Percentiles rank a stretch among this genome's conserved stretches.
Evolutionary conservation across 768 basidiomycete genomes (phyloP).

Genomic region (Porpolomopsis calyptriformis): DNA sequence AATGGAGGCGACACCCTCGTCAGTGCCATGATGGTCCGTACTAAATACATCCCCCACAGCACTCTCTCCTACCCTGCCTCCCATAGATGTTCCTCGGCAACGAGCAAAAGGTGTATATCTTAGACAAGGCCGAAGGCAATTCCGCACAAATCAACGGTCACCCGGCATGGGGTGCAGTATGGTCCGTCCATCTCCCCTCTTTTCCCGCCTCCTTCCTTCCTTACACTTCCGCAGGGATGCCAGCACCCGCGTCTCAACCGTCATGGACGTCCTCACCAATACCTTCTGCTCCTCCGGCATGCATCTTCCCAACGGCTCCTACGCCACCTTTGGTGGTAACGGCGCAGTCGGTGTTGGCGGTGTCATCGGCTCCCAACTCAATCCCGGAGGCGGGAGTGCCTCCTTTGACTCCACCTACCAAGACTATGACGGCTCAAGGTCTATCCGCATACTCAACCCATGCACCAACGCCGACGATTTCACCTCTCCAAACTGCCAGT

Average conservation of each 20-base stretch:
- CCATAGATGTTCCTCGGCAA: constrained; percentile 64
- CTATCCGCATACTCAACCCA: constrained; percentile 76
- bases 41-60: too few species aligned
- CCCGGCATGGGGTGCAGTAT: constrained; percentile 45
- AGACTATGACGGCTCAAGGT: constrained; percentile 71
- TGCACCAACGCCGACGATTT: constrained; percentile 46
- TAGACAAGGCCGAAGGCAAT: constrained; percentile 75
- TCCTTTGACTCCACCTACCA: constrained; percentile 57
- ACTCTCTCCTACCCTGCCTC: too few species aligned
- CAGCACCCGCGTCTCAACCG: constrained; percentile 39
- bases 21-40: constrained; percentile 31
- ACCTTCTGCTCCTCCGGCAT: constrained; percentile 78
- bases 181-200: constrained; percentile 6
- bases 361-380: constrained; percentile 39
- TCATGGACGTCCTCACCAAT: constrained; percentile 68
- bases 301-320: constrained; percentile 75
- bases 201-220: neutral
- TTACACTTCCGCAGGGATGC: constrained; percentile 41
- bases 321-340: constrained; percentile 68
- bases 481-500: constrained; percentile 43
- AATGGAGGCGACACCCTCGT: constrained; percentile 27
- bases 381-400: constrained; percentile 35
- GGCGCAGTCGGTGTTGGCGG: constrained; percentile 66
- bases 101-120: constrained; percentile 59
- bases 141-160: constrained; percentile 43